phyloP scores from a whole-genome alignment of 345 rosid species.

The Geranium rotundifolium region DNA sequence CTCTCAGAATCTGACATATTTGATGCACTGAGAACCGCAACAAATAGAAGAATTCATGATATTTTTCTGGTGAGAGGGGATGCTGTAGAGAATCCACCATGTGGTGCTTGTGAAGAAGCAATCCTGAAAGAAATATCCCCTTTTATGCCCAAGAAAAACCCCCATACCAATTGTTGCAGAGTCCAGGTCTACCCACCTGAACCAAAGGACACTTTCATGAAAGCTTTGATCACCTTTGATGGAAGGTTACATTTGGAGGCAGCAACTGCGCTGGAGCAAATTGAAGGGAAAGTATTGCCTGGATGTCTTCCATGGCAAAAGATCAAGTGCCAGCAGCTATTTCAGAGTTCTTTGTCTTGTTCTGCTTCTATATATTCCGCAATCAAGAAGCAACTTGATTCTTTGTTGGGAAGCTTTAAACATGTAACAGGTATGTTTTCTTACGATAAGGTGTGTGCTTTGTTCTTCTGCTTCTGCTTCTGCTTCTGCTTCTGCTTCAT shows the following conservation, averaged over 20 bases:
- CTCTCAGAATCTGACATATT: conserved; percentile 54
- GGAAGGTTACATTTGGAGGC: conserved; percentile 88
- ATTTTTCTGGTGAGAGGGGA: conserved; percentile 47
- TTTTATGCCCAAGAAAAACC: conserved; percentile 47
- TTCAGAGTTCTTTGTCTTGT: conserved; percentile 68
- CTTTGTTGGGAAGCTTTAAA: conserved; percentile 28
- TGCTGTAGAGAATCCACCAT: conserved; percentile 32
- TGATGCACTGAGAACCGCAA: conserved; percentile 33
- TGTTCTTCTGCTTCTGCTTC: no score
- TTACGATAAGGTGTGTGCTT: no score
- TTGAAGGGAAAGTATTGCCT: conserved; percentile 57
- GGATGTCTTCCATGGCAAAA: conserved; percentile 76
- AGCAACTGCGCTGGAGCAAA: conserved; percentile 79
- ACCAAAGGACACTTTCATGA: conserved; percentile 29
- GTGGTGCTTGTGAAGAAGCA: conserved; percentile 42
- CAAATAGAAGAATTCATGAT: conserved; percentile 40
- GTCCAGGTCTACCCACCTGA: conserved; percentile 56
- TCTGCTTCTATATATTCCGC: conserved; percentile 45
- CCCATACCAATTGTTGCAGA: conserved; percentile 32
- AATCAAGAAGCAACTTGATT: conserved; percentile 47
- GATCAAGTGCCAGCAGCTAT: conserved; percentile 58
- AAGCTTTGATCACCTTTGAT: conserved; percentile 59
- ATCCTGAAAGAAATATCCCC: conserved; percentile 41
- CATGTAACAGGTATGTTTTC: conserved; percentile 28
- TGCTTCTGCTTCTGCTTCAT: no score